These are phyloP conservation scores for Chlorella sp. DNA, from an alignment of 139 green algal species.

Conservation along the genomic window DNA sequence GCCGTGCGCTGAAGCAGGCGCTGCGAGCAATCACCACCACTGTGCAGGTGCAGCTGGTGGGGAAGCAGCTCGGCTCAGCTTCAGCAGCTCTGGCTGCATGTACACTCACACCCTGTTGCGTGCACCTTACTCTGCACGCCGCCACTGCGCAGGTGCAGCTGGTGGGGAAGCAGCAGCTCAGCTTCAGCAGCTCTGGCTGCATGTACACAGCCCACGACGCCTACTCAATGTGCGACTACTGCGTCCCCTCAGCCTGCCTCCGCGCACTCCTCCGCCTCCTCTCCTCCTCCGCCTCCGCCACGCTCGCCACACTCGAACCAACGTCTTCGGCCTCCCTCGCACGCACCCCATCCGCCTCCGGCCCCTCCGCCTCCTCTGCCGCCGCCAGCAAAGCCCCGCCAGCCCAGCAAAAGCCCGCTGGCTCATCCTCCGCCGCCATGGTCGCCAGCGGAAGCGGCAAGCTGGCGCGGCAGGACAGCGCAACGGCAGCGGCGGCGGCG, in stretches of 20 bases:
- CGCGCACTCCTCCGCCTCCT: slow-evolving; percentile 4
- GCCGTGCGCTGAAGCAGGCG: no score
- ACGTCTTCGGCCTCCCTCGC: not conserved
- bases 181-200: slow-evolving; percentile 18
- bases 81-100: slow-evolving; percentile 20
- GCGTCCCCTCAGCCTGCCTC: slow-evolving; percentile 14
- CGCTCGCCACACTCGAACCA: not conserved
- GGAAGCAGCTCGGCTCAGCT: slow-evolving; percentile 15
- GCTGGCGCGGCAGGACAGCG: not conserved
- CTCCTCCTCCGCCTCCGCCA: not conserved
- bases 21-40: no score
- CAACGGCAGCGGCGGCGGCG: not conserved
- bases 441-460: no score
- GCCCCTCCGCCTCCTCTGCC: no score
- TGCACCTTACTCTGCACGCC: no score
- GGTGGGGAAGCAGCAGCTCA: slow-evolving; percentile 16
- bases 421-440: no score
- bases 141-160: slow-evolving; percentile 17
- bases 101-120: no score
- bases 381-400: no score
- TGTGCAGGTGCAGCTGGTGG: slow-evolving; percentile 19
- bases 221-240: slow-evolving; percentile 27
- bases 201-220: slow-evolving; percentile 20
- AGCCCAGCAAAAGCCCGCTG: no score
- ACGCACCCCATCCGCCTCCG: no score